phyloP scores from a whole-genome alignment of 495 filamentous ascomycete species.

The Penicillium waksmanii region DNA sequence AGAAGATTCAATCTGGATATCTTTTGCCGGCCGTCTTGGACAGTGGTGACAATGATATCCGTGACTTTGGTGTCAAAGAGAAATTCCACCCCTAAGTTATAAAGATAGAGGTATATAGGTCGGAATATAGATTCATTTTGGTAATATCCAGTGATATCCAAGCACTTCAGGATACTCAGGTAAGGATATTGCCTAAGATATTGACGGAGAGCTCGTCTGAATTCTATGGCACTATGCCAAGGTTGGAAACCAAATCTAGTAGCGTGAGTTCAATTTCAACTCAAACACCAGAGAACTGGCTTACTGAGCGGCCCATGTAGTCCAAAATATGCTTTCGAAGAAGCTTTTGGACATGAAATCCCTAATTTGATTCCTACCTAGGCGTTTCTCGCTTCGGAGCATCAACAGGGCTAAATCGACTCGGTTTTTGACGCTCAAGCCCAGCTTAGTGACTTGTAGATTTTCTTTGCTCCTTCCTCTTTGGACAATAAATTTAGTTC shows the following conservation, averaged over 20 bases:
- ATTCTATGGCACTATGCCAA: conserved; percentile 43
- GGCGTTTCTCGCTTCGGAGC: conserved; percentile 13
- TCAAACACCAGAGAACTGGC: neutral
- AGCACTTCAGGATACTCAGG: conserved; percentile 29
- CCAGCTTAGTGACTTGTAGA: conserved; percentile 3
- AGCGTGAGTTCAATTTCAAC: too few relatives aligned
- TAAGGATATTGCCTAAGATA: conserved; percentile 30
- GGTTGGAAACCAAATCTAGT: conserved; percentile 38
- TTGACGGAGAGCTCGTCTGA: conserved; percentile 32
- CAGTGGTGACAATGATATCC: conserved; percentile 6
- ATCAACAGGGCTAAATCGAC: conserved; percentile 5
- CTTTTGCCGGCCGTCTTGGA: conserved; percentile 14
- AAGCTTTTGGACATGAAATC: conserved; percentile 13
- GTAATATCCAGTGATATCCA: conserved; percentile 41
- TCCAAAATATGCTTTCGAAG: conserved; percentile 22
- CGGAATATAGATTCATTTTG: conserved; percentile 44
- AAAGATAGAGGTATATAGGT: conserved; percentile 43
- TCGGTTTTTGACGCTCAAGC: conserved; percentile 5
- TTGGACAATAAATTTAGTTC: conserved; percentile 10
- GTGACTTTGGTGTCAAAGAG: conserved; percentile 38
- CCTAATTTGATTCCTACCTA: conserved; percentile 9
- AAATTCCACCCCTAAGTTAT: conserved; percentile 46
- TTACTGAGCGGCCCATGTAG: conserved; percentile 20
- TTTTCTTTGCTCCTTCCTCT: neutral
- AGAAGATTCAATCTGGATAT: conserved; percentile 3